Evolutionary conservation across 2,329 filamentous ascomycete genomes (phyloP), one percentile per base, ranked within the genome.

Genomic region (Penicillium sp.): DNA sequence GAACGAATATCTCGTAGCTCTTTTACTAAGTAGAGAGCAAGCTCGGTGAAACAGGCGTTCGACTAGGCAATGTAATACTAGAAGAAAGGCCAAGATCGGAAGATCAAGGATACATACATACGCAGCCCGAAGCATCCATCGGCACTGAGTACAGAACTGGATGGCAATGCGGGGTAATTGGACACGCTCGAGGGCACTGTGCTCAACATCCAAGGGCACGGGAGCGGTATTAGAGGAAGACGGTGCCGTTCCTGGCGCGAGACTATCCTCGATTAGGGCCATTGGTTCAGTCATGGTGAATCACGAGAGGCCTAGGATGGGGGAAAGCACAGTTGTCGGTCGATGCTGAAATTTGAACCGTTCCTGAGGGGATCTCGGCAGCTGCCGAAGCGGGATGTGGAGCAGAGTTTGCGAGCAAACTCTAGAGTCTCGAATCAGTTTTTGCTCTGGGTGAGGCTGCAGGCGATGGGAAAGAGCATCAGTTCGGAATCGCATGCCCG

Each of bases 81-180:
- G 38, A 52, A 51, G 10, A 45, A 41, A 17, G 17, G 22, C 4
- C 8, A 25, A 28, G 25, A 52, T 20, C 11, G 59, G 20, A 37
- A 47, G 55, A 53, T 42, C 25, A 15, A 34, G 31, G n/a, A 48
- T 31, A 34, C 84, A 67, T 84, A 94, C 91, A 76, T 95, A 96
- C 67, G 91, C 90, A 38, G 92, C 91, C 61, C 92, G 82, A 11
- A 96, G 79, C 85, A 95, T 91, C 92, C 92, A 96, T 79, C 91
- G 90, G 78, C 92, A 97, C 78, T 96, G 92, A 0, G 91, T 96
- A 79, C 93, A 97, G 79, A 91, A 97, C 67, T 89, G 86, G 71
- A 97, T 96, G n/a, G 88, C 88, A 55, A 97, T 83, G 48, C 92
- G 86, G 3, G 92, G 92, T 11, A 90, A 79, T 28, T 76, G 75